phyloP scores from a whole-genome alignment of 2,329 filamentous ascomycete genomes.

The Colletotrichum zoysiae region DNA sequence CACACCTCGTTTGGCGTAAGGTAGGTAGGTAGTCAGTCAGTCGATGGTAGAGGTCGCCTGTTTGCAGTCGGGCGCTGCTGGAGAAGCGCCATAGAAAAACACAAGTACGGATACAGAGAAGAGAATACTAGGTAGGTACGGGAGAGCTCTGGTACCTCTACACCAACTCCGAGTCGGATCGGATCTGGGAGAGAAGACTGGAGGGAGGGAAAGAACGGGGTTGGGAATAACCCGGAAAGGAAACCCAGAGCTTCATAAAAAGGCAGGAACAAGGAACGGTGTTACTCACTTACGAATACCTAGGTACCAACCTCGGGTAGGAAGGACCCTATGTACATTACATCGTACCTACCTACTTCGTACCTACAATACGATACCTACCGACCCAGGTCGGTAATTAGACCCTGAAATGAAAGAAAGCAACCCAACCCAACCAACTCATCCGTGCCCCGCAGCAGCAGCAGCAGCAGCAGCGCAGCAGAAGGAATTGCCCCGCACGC shows the following conservation, averaged over 20 bases:
- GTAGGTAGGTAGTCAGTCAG: not conserved
- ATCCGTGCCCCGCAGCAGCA: constrained; percentile 10
- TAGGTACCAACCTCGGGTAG: not conserved
- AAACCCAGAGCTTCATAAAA: not conserved
- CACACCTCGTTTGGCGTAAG: constrained; percentile 30
- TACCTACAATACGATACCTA: too few species aligned
- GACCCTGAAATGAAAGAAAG: constrained; percentile 12
- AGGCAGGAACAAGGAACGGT: not conserved
- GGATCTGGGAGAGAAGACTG: not conserved
- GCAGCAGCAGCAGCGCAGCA: too few species aligned
- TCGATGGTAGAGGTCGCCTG: too few species aligned
- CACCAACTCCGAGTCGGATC: not conserved
- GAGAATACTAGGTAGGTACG: too few species aligned
- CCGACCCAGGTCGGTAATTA: too few species aligned
- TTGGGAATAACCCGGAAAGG: not conserved
- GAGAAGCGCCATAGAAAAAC: not conserved
- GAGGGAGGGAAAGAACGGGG: not conserved
- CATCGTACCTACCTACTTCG: too few species aligned
- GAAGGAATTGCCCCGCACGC: too few species aligned
- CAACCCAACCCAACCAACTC: not conserved
- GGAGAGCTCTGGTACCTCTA: too few species aligned
- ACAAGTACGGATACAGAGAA: too few species aligned
- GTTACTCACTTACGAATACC: not conserved
- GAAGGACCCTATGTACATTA: too few species aligned
- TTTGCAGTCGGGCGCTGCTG: not conserved